phyloP scores from a whole-genome alignment of 306 rosid species.

The Medicago lupulina region DNA sequence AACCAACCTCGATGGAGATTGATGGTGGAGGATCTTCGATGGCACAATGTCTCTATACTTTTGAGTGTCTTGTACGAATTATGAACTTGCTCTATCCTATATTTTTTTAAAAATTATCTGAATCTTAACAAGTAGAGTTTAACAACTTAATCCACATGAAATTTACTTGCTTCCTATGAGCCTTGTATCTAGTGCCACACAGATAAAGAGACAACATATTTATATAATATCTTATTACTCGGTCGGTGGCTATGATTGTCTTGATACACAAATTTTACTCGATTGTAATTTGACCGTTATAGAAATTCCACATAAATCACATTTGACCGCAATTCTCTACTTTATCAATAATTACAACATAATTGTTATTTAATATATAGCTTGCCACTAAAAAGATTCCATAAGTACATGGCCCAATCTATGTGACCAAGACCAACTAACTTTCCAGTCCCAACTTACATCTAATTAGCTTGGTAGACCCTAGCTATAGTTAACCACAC shows the following conservation, averaged over 20 bases:
- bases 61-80: too few relatives aligned
- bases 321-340: too few relatives aligned
- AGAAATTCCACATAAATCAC: background rate
- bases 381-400: background rate
- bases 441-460: slow-evolving; percentile 35
- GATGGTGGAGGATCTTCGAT: background rate
- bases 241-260: background rate
- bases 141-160: too few relatives aligned
- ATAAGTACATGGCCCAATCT: slow-evolving; percentile 9
- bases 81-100: too few relatives aligned
- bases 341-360: too few relatives aligned
- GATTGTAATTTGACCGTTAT: too few relatives aligned
- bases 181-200: too few relatives aligned
- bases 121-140: too few relatives aligned
- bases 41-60: background rate
- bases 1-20: background rate
- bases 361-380: background rate
- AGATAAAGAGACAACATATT: background rate
- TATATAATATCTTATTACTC: too few relatives aligned
- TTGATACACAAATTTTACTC: too few relatives aligned
- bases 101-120: too few relatives aligned
- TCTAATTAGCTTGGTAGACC: slow-evolving; percentile 38
- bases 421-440: slow-evolving; percentile 59
- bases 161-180: too few relatives aligned
- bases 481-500: slow-evolving; percentile 12